A percentile compares a stretch with the other conserved stretches of the same genome.
Evolutionary conservation across 441 rosid species (phyloP).

Genomic region (Corymbia calophylla): DNA sequence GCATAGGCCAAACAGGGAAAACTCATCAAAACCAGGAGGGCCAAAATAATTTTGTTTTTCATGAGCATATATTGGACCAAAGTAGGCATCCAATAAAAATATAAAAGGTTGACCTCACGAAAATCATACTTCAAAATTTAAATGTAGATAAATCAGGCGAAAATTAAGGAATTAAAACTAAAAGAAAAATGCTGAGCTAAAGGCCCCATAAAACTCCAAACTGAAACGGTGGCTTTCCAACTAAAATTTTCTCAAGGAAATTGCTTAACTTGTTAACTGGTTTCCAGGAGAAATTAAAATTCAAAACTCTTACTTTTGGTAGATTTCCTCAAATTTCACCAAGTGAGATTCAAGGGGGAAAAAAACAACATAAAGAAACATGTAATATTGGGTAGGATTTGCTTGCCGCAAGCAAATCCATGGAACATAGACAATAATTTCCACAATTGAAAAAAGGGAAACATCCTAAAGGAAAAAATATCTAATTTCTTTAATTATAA

Average conservation of each 20-base stretch:
- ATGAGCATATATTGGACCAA: background rate
- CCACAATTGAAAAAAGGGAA: background rate
- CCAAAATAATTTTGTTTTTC: no score
- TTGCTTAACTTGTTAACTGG: background rate
- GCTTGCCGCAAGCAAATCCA: background rate
- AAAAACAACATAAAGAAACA: background rate
- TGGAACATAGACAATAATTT: background rate
- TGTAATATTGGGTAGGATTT: background rate
- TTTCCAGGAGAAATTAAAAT: background rate
- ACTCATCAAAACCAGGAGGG: background rate
- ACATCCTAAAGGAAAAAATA: background rate
- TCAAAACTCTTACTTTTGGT: background rate
- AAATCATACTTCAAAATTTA: background rate
- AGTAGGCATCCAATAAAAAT: background rate
- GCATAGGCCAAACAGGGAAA: background rate
- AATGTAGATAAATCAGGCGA: background rate
- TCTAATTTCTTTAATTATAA: background rate
- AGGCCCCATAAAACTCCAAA: background rate
- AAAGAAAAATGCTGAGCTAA: background rate
- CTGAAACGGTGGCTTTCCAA: background rate
- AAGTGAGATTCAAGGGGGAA: background rate
- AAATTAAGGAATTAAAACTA: background rate
- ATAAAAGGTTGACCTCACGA: no score
- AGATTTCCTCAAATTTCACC: background rate
- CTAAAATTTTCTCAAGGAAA: background rate